phyloP scores from a whole-genome alignment of 805 yeast genomes.

The Sugiyamaella marilandica region DNA sequence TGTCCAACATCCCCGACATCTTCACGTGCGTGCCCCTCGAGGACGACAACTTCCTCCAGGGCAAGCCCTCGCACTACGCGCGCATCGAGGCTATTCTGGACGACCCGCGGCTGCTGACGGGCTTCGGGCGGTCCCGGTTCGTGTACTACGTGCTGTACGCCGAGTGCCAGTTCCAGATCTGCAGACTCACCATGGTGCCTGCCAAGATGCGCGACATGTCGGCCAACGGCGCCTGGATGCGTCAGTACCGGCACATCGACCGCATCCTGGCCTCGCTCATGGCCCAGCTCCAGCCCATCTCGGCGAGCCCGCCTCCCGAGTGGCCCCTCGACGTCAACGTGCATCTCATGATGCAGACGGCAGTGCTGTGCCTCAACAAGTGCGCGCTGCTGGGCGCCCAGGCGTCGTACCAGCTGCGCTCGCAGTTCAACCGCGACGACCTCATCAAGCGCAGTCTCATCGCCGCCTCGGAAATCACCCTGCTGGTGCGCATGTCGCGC shows the following conservation, averaged over 20 bases:
- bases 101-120: constrained; percentile 11
- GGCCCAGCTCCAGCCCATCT: constrained; percentile 4
- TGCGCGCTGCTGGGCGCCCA: constrained; percentile 10
- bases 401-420: constrained; percentile 13
- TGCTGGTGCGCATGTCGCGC: constrained; percentile 21
- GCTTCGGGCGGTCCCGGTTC: constrained; percentile 4
- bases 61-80: constrained; percentile 10
- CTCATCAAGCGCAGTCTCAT: constrained; percentile 20
- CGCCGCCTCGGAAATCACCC: constrained; percentile 22
- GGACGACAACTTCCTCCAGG: constrained; percentile 21
- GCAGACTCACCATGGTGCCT: constrained; percentile 19
- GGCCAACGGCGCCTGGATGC: constrained; percentile 19
- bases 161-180: constrained; percentile 13
- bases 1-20: constrained; percentile 19
- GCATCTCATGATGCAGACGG: constrained; percentile 20
- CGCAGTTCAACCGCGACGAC: constrained; percentile 17
- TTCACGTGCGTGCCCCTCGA: constrained; percentile 25
- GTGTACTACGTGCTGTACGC: constrained; percentile 9
- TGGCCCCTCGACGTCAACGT: constrained; percentile 13
- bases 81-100: constrained; percentile 11
- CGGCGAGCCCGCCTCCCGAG: background rate
- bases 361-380: constrained; percentile 14
- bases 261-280: constrained; percentile 11
- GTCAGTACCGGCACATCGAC: constrained; percentile 17
- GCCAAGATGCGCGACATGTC: constrained; percentile 9